Evolutionary conservation across 2,329 filamentous ascomycete genomes (phyloP).

Genomic region (Verticillium zaregamsianum): DNA sequence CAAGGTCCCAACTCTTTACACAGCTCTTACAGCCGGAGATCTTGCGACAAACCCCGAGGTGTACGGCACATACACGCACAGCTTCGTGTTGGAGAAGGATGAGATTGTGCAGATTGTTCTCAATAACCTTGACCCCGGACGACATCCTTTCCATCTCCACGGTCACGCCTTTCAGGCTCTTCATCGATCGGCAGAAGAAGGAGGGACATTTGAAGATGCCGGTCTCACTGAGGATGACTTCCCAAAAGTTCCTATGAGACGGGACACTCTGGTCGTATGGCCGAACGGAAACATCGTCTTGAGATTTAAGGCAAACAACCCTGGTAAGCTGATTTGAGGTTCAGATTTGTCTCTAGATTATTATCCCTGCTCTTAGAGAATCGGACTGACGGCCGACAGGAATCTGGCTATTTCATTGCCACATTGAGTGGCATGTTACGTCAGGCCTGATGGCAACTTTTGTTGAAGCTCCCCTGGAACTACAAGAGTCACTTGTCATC

Average conservation of each 20-base stretch:
- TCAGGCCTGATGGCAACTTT: slow-evolving; percentile 64
- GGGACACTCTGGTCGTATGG: slow-evolving; percentile 64
- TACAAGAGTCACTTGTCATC: slow-evolving; percentile 58
- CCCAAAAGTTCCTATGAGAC: slow-evolving; percentile 54
- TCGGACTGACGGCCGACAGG: slow-evolving; percentile 23
- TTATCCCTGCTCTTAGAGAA: background rate
- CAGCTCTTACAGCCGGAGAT: slow-evolving; percentile 61
- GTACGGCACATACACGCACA: slow-evolving; percentile 63
- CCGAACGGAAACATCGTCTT: slow-evolving; percentile 66
- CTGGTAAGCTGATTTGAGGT: slow-evolving; percentile 37
- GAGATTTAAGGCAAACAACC: slow-evolving; percentile 64
- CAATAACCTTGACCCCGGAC: slow-evolving; percentile 70
- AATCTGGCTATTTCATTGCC: slow-evolving; percentile 73
- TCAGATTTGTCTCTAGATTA: background rate
- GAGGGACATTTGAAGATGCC: slow-evolving; percentile 48
- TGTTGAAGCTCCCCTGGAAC: slow-evolving; percentile 55
- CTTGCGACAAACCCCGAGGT: slow-evolving; percentile 53
- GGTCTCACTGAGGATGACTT: slow-evolving; percentile 42
- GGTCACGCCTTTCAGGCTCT: slow-evolving; percentile 71
- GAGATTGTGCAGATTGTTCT: slow-evolving; percentile 70
- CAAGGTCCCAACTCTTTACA: slow-evolving; percentile 78
- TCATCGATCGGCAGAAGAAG: slow-evolving; percentile 54
- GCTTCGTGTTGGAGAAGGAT: slow-evolving; percentile 63
- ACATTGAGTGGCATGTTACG: slow-evolving; percentile 73
- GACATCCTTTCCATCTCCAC: slow-evolving; percentile 76